Base-by-base conservation (phyloP, 1,139 yeast species). In the Taphrina flavorubra region DNA sequence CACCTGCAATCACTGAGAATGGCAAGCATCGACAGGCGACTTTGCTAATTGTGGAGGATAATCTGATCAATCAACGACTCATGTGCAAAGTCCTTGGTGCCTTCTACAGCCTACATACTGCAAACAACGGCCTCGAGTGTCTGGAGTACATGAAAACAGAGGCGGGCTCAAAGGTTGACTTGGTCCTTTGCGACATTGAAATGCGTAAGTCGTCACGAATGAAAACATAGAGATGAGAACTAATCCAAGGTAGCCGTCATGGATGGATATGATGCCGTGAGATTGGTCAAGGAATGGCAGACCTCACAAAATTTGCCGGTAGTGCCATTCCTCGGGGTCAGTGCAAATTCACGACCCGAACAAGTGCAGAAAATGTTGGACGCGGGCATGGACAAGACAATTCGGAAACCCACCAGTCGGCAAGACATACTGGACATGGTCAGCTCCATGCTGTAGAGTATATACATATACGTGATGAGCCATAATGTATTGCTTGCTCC, bases 91-190 rank as follows among this genome's bases (percentile, higher is more conserved):
- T 91, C 75, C 81, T 94, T 76, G 84, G 92, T 73, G 92, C 92
- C 74, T 86, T 89, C 72, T 92, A 94, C 51, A 88, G 88, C 61
- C 91, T 89, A 72, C 88, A 87, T 71, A 88, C 92, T 59, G 97
- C 97, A 6, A 88, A 89, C 69, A 92, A 91, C 73, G 98, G 98
- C 39, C 86, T 87, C 73, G 97, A 92, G 74, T 97, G 97, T 0
- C 85, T 92, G 5, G 95, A 90, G 72, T 89, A 58, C 42, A 44
- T 53, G 46, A 37, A 55, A 34, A 46, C 59, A 3, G 20, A 20
- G 0, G 51, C 25, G 16, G 65, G 51, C 40, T n/a, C 25, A 10
- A n/a, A 36, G 13, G 25, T 60, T 40, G 61, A 66, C 39, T 14
- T 66, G 31, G 59, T 66, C 55, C 18, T 59, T 16, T 42, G 63